Base-by-base conservation (phyloP, 768 basidiomycete genomes). In the Xerocomellus intermedius region DNA sequence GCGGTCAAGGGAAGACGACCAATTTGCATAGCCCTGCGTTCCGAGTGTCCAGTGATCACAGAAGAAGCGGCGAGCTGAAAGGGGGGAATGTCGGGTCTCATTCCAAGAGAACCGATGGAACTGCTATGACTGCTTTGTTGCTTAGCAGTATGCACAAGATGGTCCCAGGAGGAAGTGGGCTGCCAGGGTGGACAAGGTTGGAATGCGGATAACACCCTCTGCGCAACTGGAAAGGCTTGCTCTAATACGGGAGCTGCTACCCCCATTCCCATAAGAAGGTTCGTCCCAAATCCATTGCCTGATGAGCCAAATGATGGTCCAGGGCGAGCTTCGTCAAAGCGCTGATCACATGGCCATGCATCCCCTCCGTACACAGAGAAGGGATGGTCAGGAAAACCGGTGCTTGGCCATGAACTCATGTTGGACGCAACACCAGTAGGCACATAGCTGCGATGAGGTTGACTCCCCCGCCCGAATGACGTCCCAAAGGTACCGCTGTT, bases 401-500 rank as follows among this genome's bases (percentile, higher is more conserved):
- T 6, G 30, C 26, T 22, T 12, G 37, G 1, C 65, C 64, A 63
- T 1, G 43, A 37, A 32, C 44, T 19, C 37, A 24, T 19, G 41
- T 41, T 35, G n/a, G 42, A 9, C 10, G 37, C 39, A 21, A 32
- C 6, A 22, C 44, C 22, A 16, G 37, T 2, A 8, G 32, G 35
- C 32, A 19, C 9, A 16, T 52, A 45, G 14, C 64, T 59, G 17
- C 1, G 13, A 39, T 10, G 37, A 37, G 10, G 21, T 53, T 14
- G 19, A 24, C 12, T 30, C 12, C 9, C 42, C 49, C 36, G 32
- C 2, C 8, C 21, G 16, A 19, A 33, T 17, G 36, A 12, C 1
- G 19, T 35, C 22, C n/a, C 39, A 10, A 24, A 48, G 13, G 42
- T 8, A 38, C 19, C 22, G 13, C 51, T 64, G 46, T 46, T 28